Conservation (phyloP, 805 yeast species). For the Myxozyma monticola region DNA sequence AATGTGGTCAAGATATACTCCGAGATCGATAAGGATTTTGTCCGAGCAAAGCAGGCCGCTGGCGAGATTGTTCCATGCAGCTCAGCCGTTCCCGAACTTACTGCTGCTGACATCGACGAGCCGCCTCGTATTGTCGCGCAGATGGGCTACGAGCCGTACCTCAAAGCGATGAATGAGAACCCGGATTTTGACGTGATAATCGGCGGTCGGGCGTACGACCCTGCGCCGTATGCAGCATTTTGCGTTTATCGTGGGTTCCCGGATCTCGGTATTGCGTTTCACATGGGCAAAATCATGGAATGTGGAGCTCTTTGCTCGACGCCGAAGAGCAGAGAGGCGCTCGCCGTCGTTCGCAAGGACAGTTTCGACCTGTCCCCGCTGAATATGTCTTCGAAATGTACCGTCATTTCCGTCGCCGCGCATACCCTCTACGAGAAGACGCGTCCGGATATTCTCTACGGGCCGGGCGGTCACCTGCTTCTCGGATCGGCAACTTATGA, state of each 20-base stretch:
- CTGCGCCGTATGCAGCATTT: constrained; percentile 12
- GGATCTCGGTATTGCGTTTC: no score
- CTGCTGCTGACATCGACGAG: neutral
- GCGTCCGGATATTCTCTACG: no score
- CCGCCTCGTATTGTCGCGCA: constrained; percentile 10
- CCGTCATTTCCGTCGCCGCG: no score
- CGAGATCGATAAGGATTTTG: neutral
- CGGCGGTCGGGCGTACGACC: constrained; percentile 17
- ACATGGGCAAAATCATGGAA: no score
- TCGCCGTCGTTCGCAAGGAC: no score
- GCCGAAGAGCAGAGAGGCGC: no score
- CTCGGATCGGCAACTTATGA: no score
- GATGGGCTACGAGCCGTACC: constrained; percentile 11
- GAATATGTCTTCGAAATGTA: no score
- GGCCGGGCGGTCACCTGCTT: no score
- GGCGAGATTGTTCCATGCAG: neutral
- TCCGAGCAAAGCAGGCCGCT: neutral
- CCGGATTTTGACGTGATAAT: constrained; percentile 12
- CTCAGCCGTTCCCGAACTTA: neutral
- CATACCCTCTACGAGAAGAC: no score
- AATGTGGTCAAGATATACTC: neutral
- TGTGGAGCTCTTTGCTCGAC: no score
- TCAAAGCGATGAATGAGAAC: constrained; percentile 9
- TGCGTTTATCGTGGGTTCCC: constrained; percentile 2
- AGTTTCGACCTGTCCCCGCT: no score